These are phyloP conservation scores for Crassisporium funariophilum DNA, from an alignment of 768 basidiomycete species.

Conservation along the genomic window DNA sequence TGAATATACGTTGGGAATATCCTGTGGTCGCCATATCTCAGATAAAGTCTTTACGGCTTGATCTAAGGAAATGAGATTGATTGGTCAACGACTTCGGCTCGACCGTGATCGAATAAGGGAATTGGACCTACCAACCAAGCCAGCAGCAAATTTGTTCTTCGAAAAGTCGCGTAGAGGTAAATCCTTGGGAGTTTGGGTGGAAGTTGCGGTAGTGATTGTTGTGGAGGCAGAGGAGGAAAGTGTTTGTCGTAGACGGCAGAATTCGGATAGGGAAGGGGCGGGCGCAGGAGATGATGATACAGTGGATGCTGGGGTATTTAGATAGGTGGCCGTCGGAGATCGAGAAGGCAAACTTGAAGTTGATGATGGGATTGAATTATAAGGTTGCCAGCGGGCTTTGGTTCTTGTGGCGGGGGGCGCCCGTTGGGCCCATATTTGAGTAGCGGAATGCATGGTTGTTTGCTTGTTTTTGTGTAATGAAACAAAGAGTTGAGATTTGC, in stretches of 20 bases:
- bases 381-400: constrained; percentile 82
- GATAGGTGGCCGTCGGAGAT: constrained; percentile 46
- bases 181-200: constrained; percentile 34
- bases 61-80: constrained; percentile 44
- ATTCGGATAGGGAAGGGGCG: constrained; percentile 33
- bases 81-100: too few relatives aligned
- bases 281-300: constrained; percentile 49
- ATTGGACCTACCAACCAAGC: constrained; percentile 65
- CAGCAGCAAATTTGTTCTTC: constrained; percentile 68
- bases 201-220: constrained; percentile 24
- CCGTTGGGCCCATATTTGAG: constrained; percentile 65
- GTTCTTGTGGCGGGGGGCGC: constrained; percentile 68
- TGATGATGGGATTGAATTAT: constrained; percentile 47
- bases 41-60: constrained; percentile 77
- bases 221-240: constrained; percentile 21
- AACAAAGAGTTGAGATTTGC: too few relatives aligned
- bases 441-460: constrained; percentile 40
- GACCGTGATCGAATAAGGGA: constrained; percentile 1
- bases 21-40: constrained; percentile 80
- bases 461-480: constrained; percentile 31
- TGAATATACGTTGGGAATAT: constrained; percentile 60
- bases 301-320: constrained; percentile 61
- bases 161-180: constrained; percentile 34
- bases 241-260: constrained; percentile 28
- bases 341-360: constrained; percentile 33